Conservation (phyloP, 352 stramenopile species). For the Phytophthora tentaculata region DNA sequence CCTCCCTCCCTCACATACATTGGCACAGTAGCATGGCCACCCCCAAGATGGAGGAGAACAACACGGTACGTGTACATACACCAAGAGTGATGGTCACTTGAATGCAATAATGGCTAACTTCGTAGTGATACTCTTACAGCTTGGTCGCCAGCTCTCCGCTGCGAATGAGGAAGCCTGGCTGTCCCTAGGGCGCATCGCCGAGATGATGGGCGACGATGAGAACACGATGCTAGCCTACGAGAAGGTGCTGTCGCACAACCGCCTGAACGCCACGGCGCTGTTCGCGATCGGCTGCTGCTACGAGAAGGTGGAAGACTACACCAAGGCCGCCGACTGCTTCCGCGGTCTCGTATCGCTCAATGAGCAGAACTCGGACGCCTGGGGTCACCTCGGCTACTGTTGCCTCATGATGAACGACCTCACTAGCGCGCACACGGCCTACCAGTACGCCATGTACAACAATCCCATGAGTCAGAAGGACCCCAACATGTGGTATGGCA, state of each 20-base stretch:
- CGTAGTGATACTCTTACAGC: conserved; percentile 35
- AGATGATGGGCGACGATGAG: conserved; percentile 91
- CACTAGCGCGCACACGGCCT: conserved; percentile 85
- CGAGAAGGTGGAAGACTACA: conserved; percentile 89
- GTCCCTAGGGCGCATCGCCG: conserved; percentile 82
- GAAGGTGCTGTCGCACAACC: conserved; percentile 90
- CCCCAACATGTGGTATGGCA: conserved; percentile 89
- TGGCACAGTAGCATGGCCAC: conserved; percentile 55
- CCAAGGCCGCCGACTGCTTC: conserved; percentile 88
- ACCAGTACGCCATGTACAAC: conserved; percentile 92
- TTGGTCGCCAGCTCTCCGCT: conserved; percentile 72
- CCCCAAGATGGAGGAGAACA: conserved; percentile 86
- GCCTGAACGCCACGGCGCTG: conserved; percentile 80
- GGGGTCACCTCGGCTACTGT: conserved; percentile 87
- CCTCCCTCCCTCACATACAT: neutral
- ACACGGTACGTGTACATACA: conserved; percentile 42
- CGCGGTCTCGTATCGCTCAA: conserved; percentile 84
- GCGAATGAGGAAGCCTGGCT: conserved; percentile 88
- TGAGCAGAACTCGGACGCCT: conserved; percentile 86
- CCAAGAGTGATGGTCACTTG: conserved; percentile 22
- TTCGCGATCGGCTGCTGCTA: conserved; percentile 89
- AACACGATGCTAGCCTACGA: conserved; percentile 90
- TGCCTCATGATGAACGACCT: conserved; percentile 92
- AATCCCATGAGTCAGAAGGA: conserved; percentile 89
- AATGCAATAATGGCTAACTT: conserved; percentile 12